phyloP scores from a whole-genome alignment of 305 asterid species.

The Ilex paraguariensis region DNA sequence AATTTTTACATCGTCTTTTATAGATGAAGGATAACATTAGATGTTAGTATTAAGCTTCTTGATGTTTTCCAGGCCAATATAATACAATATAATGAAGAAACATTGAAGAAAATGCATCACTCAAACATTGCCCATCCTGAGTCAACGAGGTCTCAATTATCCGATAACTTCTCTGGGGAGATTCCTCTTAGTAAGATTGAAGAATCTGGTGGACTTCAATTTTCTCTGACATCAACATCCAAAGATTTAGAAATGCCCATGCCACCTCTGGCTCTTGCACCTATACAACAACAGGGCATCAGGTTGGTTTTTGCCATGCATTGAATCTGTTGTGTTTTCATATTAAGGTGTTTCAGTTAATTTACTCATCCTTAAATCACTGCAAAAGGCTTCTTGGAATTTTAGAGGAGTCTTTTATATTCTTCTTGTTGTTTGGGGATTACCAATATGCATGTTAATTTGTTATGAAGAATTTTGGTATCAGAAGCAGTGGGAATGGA shows the following conservation, averaged over 20 bases:
- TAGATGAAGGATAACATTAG: no score
- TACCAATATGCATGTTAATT: no score
- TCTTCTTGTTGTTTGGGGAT: no score
- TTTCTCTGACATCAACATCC: conserved; percentile 31
- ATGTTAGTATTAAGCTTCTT: conserved; percentile 3
- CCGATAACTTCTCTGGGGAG: conserved; percentile 28
- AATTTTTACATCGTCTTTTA: no score
- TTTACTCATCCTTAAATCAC: no score
- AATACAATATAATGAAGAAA: conserved; percentile 60
- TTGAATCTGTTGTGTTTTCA: not conserved
- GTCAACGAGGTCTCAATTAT: conserved; percentile 29
- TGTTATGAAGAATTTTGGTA: no score
- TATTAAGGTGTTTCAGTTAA: no score
- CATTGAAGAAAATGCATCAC: conserved; percentile 49
- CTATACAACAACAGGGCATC: conserved; percentile 54
- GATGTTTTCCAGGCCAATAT: conserved; percentile 58
- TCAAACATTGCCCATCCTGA: conserved; percentile 34
- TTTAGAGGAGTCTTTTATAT: no score
- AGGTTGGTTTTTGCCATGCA: conserved; percentile 40
- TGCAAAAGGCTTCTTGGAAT: no score
- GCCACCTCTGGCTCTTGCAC: conserved; percentile 93
- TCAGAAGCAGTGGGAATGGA: no score
- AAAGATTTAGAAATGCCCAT: conserved; percentile 81
- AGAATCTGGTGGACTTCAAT: conserved; percentile 32
- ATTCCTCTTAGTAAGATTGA: conserved; percentile 21